Evolutionary conservation across 805 yeast genomes (phyloP).

Genomic region (Priceomyces haplophilus): DNA sequence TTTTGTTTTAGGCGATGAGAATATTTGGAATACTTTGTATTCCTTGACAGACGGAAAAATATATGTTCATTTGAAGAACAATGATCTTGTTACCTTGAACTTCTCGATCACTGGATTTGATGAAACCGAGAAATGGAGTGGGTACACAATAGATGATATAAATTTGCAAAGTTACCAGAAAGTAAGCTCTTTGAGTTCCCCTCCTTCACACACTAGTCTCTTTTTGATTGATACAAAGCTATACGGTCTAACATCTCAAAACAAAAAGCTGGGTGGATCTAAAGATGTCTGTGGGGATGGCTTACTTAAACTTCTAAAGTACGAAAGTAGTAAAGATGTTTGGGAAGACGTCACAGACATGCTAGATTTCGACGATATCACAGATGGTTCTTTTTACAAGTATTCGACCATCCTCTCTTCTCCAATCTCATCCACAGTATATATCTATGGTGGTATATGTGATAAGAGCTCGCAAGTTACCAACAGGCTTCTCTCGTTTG

Average conservation of each 20-base stretch:
- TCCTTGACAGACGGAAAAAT: slow-evolving; percentile 30
- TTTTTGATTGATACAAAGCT: slow-evolving; percentile 26
- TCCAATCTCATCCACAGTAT: slow-evolving; percentile 35
- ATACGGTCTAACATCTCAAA: slow-evolving; percentile 24
- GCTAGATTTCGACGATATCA: slow-evolving; percentile 20
- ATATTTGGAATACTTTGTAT: slow-evolving; percentile 34
- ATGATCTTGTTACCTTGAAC: slow-evolving; percentile 34
- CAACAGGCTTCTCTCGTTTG: slow-evolving; percentile 43
- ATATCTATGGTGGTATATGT: slow-evolving; percentile 54
- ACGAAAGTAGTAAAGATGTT: slow-evolving; percentile 11
- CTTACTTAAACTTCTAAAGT: slow-evolving; percentile 19
- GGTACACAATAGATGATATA: slow-evolving; percentile 11
- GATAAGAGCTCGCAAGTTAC: slow-evolving; percentile 24
- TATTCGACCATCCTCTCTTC: slow-evolving; percentile 44
- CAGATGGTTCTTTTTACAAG: slow-evolving; percentile 29
- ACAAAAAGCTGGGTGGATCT: background rate
- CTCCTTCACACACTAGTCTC: slow-evolving; percentile 32
- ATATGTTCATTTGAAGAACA: slow-evolving; percentile 34
- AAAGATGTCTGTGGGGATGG: slow-evolving; percentile 27
- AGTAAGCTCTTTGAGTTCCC: slow-evolving; percentile 21
- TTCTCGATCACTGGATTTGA: slow-evolving; percentile 33
- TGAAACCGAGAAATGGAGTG: slow-evolving; percentile 5
- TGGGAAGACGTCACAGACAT: slow-evolving; percentile 19
- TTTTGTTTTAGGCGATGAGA: background rate
- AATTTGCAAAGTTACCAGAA: slow-evolving; percentile 20